Evolutionary conservation across 1,139 yeast genomes (phyloP), one percentile per base, ranked within the genome.

Genomic region (Hansenula sp.): DNA sequence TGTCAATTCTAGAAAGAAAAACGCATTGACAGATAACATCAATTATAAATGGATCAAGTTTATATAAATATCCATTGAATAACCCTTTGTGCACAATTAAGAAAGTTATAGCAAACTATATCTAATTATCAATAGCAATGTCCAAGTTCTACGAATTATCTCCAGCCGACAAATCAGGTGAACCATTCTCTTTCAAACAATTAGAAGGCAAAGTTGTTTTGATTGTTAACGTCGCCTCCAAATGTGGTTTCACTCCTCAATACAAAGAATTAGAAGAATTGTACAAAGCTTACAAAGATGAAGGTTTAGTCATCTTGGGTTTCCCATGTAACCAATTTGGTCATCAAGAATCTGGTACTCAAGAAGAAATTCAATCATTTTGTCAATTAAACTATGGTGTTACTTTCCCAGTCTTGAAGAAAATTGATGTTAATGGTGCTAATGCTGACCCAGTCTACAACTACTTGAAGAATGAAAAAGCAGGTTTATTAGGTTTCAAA

Each of bases 311-410:
- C 42, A 77, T 92, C 49, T 58, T 92, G 41, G 98, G 96, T 3
- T 92, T 92, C 79, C 98, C 98, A 52, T 81, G 89, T 62, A 82
- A 82, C 62, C 97, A 92, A 65, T 92, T 92, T 56, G 92, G 87
- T 34, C 75, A 74, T 50, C 96, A 92, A 65, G 97, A 92, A 60
- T 96, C 97, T 10, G 82, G 82, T 10, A 60, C 77, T 9, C 81
- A 78, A 37, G 75, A 71, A 39, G 80, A 83, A 53, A 83, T 89
- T 45, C 77, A 75, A 25, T 57, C 66, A 36, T 79, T 79, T 61
- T 84, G 94, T 56, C 72, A 77, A 43, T 52, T 71, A 44, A 78
- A 78, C 59, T 92, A 77, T 59, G 89, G 90, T 29, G 97, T 90
- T 36, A 70, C 86, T 24, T 92, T 92, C 81, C 97, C 96, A 33